phyloP scores from a whole-genome alignment of 768 basidiomycete genomes.

The Russula ochroleuca region DNA sequence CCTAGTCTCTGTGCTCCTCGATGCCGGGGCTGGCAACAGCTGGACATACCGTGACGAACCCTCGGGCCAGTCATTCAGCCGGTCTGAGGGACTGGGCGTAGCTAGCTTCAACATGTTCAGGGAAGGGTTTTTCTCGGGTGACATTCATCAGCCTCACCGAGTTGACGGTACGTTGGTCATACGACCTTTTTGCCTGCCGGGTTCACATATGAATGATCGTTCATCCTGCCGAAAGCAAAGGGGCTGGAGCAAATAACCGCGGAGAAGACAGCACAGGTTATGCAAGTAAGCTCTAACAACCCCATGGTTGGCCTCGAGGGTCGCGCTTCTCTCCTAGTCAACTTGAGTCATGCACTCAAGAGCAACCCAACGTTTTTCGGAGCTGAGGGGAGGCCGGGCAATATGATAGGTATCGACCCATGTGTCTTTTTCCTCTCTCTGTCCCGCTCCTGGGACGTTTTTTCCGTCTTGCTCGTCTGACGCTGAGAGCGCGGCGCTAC shows the following conservation, averaged over 20 bases:
- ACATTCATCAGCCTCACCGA: conserved; percentile 52
- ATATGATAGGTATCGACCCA: conserved; percentile 59
- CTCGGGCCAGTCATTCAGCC: conserved; percentile 49
- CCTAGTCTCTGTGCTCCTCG: conserved; percentile 85
- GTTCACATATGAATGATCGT: conserved; percentile 14
- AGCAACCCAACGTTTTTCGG: conserved; percentile 69
- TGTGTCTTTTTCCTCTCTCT: conserved; percentile 11
- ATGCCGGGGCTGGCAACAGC: conserved; percentile 83
- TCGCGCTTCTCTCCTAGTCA: conserved; percentile 68
- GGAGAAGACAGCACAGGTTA: conserved; percentile 54
- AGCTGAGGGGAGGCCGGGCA: conserved; percentile 67
- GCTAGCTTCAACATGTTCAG: conserved; percentile 90
- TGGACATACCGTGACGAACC: conserved; percentile 73
- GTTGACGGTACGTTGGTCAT: conserved; percentile 67
- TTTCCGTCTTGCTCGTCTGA: conserved; percentile 9
- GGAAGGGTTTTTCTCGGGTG: conserved; percentile 74
- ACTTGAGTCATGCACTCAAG: conserved; percentile 67
- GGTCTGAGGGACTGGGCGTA: conserved; percentile 83
- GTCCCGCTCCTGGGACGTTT: neutral
- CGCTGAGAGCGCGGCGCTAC: neutral
- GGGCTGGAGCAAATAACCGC: conserved; percentile 64
- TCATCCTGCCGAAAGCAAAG: conserved; percentile 46
- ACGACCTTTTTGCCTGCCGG: conserved; percentile 6
- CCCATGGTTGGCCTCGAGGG: conserved; percentile 91
- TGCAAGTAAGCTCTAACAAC: conserved; percentile 78